Evolutionary conservation across 805 yeast species (phyloP), one percentile per base, ranked within the genome.

Genomic region (Wickerhamiella kazuoi): DNA sequence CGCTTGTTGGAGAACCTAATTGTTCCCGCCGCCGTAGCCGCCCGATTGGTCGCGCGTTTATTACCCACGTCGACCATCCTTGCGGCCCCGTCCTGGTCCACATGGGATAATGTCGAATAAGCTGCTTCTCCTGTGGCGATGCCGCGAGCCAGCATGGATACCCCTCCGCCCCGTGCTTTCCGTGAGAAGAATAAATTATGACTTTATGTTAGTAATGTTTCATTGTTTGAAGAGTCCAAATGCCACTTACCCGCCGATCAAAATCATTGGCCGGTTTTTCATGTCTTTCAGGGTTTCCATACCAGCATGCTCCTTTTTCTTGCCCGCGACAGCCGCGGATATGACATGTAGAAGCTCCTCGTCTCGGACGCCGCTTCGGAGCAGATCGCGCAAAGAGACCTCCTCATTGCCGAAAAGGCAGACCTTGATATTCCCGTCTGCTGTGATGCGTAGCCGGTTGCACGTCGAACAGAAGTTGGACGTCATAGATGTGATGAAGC

Each of bases 401-500:
- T 70, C 75, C 20, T 62, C 64, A 44, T 68, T 67, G 13, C 70
- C 75, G 51, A 70, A 70, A 8, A 70, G 48, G 46, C 75, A 70
- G 26, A 69, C 74, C 50, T 70, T 70, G 40, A 70, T 53, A 44
- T 69, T 69, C 0, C 75, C 75, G 50, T 70, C 75, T 17, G 65
- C 57, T 2, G 76, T 70, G 18, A 70, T 54, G 28, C 74, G 52
- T 23, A 70, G 52, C 23, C 75, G 54, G n/a, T 69, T 70, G 46
- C 75, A 70, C 15, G 69, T 60, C 0, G 65, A 55, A 46, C 75
- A 70, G 46, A 70, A 70, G 47, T 67, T 64, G 23, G 64, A 59
- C 6, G 74, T 69, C 74, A 70, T 70, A 2, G 74, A 69, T 0
- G 74, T 64, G 39, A 70, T 70, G 46, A 70, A 69, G 2, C 75